Percentiles rank a stretch among this genome's conserved stretches.
These are phyloP conservation scores for Striga hermonthica DNA, from an alignment of 305 asterid species.

Conservation along the genomic window DNA sequence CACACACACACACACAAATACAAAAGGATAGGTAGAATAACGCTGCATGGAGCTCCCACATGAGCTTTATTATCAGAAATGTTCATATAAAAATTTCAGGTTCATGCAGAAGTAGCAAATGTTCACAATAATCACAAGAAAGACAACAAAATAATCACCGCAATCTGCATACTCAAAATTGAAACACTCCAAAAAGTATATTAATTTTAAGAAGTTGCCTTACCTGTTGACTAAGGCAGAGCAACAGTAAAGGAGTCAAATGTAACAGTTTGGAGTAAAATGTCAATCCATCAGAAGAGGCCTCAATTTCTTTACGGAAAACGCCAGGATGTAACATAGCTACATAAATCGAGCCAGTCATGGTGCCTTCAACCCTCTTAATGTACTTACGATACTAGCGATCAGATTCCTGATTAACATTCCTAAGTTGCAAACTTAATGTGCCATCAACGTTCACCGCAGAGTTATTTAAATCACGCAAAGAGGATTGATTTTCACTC, in stretches of 20 bases:
- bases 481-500: conserved; percentile 31
- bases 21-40: background rate
- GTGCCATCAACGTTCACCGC: conserved; percentile 30
- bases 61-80: background rate
- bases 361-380: conserved; percentile 42
- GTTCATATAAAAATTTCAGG: background rate
- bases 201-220: conserved; percentile 6
- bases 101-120: no score
- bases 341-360: conserved; percentile 29
- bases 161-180: background rate
- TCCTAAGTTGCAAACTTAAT: conserved; percentile 30
- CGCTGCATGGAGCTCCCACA: no score
- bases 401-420: conserved; percentile 28
- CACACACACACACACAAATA: background rate
- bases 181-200: conserved; percentile 7
- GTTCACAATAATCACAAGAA: conserved; percentile 16
- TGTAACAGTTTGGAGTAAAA: conserved; percentile 33
- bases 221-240: conserved; percentile 46
- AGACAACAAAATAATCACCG: conserved; percentile 1
- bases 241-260: conserved; percentile 32
- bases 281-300: conserved; percentile 33
- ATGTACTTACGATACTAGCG: conserved; percentile 41
- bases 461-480: conserved; percentile 29
- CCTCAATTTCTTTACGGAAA: conserved; percentile 27
- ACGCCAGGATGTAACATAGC: conserved; percentile 25